phyloP scores from a whole-genome alignment of 2,329 filamentous ascomycete species.

The Pyrenophora teres region DNA sequence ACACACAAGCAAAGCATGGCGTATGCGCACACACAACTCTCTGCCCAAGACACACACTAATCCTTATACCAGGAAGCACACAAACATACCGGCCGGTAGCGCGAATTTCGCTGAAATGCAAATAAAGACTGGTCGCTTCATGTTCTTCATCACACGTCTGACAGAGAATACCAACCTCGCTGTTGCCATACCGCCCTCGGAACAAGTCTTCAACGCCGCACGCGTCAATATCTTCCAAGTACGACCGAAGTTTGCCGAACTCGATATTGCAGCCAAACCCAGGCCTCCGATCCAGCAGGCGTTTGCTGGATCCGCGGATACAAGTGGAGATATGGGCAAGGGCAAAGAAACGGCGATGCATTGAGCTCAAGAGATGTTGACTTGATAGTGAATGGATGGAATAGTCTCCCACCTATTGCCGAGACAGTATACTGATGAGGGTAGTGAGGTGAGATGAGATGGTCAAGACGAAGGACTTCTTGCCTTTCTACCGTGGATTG shows the following conservation, averaged over 20 bases:
- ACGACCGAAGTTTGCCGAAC: constrained; percentile 75
- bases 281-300: constrained; percentile 45
- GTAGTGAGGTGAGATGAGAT: not conserved
- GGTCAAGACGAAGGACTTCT: not conserved
- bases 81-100: constrained; percentile 77
- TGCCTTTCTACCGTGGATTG: not conserved
- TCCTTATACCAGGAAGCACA: constrained; percentile 66
- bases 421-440: not conserved
- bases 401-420: not conserved
- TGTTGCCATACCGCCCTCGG: constrained; percentile 86
- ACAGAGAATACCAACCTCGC: constrained; percentile 98
- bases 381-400: not conserved
- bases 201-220: constrained; percentile 88
- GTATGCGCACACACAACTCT: constrained; percentile 39
- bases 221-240: constrained; percentile 89
- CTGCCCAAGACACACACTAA: constrained; percentile 7
- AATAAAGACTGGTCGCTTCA: constrained; percentile 80
- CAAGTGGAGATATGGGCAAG: constrained; percentile 25
- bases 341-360: constrained; percentile 22
- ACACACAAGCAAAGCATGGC: constrained; percentile 86
- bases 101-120: constrained; percentile 83
- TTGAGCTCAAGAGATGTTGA: constrained; percentile 8
- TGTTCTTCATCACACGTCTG: constrained; percentile 92
- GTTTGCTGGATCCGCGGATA: constrained; percentile 42
- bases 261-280: constrained; percentile 54